Evolutionary conservation across 306 rosid genomes (phyloP), one percentile per base, ranked within the genome.

Genomic region (Sphenostylis stenocarpa): DNA sequence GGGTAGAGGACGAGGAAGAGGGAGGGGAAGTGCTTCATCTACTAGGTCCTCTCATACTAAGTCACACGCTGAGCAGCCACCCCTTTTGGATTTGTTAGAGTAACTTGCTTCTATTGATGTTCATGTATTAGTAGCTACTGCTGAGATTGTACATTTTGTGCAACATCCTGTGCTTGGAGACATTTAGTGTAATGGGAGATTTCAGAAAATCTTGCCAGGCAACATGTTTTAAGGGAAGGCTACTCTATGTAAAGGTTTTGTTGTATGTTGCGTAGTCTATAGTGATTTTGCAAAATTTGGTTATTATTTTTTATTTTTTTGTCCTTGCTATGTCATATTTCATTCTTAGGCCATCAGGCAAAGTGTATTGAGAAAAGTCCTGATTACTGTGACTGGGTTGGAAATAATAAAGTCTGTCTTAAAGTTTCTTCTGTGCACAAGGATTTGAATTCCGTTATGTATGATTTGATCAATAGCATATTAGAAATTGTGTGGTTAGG

Each of bases 1-100:
- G 47, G 98, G 97, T 67, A 88, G 98, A 86, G 98, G 98, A 70
- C 81, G 97, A 82, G 99, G 96, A 16, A 89, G 98, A 80, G 98
- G 97, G 66, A 87, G 92, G 73, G 96, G 88, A 76, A 58, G 73
- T 58, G 53, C 72, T 33, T 81, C 96, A 57, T 70, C 85, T 63
- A 41, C 81, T 62, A 84, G 88, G 44, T 55, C 92, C 56, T 81
- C 90, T 77, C 87, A 85, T 63, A 68, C 81, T 56, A 92, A 84
- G 83, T 77, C 93, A 51, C 77, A 61, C 39, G 70, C 90, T 51
- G 97, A 83, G 75, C 88, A 89, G 84, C 89, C 98, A 21, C 91
- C 92, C 38, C 93, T 92, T 68, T 70, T 96, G 84, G 99, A 96
- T 88, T 89, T 96, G 74, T 88, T 96, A 87, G 96, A 86, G 85